Base-by-base conservation (phyloP, 257 asterid genomes). In the Lycium barbarum region DNA sequence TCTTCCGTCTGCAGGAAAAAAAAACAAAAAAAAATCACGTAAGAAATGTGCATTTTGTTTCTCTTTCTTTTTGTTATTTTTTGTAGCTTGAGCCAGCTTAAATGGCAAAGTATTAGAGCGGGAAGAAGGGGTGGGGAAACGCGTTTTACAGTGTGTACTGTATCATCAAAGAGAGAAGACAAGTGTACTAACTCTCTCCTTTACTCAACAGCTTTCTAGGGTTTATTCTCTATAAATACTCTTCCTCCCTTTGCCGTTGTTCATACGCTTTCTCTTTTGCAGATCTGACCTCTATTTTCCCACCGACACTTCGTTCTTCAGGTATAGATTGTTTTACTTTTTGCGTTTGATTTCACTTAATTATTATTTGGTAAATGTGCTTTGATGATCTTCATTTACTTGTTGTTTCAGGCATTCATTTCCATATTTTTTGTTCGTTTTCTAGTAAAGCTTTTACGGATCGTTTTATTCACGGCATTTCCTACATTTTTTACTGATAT, bases 221-320 rank as follows among this genome's bases (percentile, higher is more conserved):
- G 73, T 76, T 22, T 76, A 61, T 74, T 49, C 61, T 49, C 87
- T 88, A 87, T 87, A 89, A 70, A 86, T 89, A 83, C 79, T 83
- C 53, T 70, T 9, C 9, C 66, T 20, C 3, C 53, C 22, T 45
- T 81, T 87, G 86, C 92, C 93, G 91, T 92, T 90, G 53, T 57
- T 84, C 43, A 66, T 72, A 93, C 92, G 91, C 90, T 59, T 86
- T 53, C 51, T 47, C 5, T 71, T 58, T 66, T 84, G 82, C 89
- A 89, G 93, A 94, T 94, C 96, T 89, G 92, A 85, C 87, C 82
- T 88, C 49, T 81, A 35, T 45, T 88, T 54, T 55, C 80, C 80
- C 87, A 66, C 89, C 85, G 89, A 87, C 89, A 91, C 83, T 62
- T 70, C 85, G 17, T 79, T 85, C 53, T 81, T 67, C 88, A 18